Conservation (phyloP, 805 yeast genomes). For the Millerozyma miso region DNA sequence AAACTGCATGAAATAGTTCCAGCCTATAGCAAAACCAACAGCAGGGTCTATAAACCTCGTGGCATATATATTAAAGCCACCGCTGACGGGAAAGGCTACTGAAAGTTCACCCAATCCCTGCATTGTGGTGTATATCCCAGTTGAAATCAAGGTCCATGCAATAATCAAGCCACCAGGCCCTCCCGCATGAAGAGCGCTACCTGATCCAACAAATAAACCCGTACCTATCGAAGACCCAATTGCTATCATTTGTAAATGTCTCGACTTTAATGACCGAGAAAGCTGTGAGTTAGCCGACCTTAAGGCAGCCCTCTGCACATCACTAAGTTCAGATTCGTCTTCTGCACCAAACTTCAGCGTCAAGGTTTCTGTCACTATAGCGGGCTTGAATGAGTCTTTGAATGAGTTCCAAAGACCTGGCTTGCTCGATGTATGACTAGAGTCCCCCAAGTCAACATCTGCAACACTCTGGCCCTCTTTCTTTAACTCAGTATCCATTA, state of each 20-base stretch:
- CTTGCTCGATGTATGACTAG: slow-evolving; percentile 8
- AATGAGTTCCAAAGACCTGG: slow-evolving; percentile 20
- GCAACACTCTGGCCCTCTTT: slow-evolving; percentile 3
- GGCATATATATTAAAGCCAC: slow-evolving; percentile 59
- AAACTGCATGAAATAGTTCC: slow-evolving; percentile 29
- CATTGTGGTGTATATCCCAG: slow-evolving; percentile 54
- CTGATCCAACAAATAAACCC: slow-evolving; percentile 65
- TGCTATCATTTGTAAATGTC: slow-evolving; percentile 66
- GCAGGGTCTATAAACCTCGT: slow-evolving; percentile 55
- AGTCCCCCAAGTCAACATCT: slow-evolving; percentile 9
- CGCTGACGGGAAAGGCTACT: slow-evolving; percentile 58
- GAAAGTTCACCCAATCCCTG: slow-evolving; percentile 62
- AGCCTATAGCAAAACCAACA: slow-evolving; percentile 47
- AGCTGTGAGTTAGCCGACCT: slow-evolving; percentile 54
- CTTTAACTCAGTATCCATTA: background rate
- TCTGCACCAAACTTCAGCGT: slow-evolving; percentile 11
- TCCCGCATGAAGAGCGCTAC: slow-evolving; percentile 40
- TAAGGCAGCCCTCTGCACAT: slow-evolving; percentile 26
- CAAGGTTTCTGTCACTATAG: slow-evolving; percentile 17
- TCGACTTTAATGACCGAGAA: slow-evolving; percentile 46
- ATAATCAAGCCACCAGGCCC: slow-evolving; percentile 63
- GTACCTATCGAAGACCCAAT: slow-evolving; percentile 69
- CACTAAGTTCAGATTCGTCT: slow-evolving; percentile 19
- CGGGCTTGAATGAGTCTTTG: slow-evolving; percentile 34
- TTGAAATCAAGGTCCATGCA: slow-evolving; percentile 50